Evolutionary conservation across 371 early-diverging fungal genomes (phyloP).

Genomic region (Mucor indicus): DNA sequence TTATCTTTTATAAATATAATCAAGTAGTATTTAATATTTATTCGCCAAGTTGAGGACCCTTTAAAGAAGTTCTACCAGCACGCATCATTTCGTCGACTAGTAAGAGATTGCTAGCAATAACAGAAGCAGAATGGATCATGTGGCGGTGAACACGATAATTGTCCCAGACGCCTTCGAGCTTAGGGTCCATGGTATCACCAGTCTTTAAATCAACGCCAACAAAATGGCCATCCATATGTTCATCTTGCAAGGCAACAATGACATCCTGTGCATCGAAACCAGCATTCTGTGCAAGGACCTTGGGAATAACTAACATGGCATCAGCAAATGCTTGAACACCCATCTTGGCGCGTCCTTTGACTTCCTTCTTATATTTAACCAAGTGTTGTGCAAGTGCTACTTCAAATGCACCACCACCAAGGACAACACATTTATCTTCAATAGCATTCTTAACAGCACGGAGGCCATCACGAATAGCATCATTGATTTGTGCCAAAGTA

Average conservation of each 20-base stretch:
- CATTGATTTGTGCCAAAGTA: slow-evolving; percentile 94
- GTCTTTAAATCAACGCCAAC: slow-evolving; percentile 95
- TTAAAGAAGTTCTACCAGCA: slow-evolving; percentile 78
- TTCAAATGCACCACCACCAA: slow-evolving; percentile 98
- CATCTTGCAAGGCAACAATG: slow-evolving; percentile 93
- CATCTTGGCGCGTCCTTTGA: slow-evolving; percentile 94
- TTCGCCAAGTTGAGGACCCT: slow-evolving; percentile 48
- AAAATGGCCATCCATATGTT: slow-evolving; percentile 83
- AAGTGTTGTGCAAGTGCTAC: slow-evolving; percentile 84
- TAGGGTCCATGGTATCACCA: slow-evolving; percentile 94
- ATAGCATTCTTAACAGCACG: slow-evolving; percentile 97
- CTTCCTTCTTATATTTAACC: slow-evolving; percentile 74
- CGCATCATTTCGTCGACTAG: slow-evolving; percentile 99
- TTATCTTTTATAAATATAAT: no score
- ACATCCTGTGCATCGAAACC: slow-evolving; percentile 97
- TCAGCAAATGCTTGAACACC: slow-evolving; percentile 97
- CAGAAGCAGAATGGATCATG: slow-evolving; percentile 93
- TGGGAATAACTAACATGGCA: slow-evolving; percentile 94
- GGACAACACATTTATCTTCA: slow-evolving; percentile 89
- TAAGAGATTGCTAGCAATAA: slow-evolving; percentile 97
- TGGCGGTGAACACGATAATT: slow-evolving; percentile 97
- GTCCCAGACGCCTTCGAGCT: slow-evolving; percentile 95
- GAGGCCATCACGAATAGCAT: slow-evolving; percentile 98
- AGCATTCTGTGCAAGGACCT: slow-evolving; percentile 93
- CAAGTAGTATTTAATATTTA: no score